Conservation (phyloP, 2,329 filamentous ascomycete genomes). For the Thelonectria olida region DNA sequence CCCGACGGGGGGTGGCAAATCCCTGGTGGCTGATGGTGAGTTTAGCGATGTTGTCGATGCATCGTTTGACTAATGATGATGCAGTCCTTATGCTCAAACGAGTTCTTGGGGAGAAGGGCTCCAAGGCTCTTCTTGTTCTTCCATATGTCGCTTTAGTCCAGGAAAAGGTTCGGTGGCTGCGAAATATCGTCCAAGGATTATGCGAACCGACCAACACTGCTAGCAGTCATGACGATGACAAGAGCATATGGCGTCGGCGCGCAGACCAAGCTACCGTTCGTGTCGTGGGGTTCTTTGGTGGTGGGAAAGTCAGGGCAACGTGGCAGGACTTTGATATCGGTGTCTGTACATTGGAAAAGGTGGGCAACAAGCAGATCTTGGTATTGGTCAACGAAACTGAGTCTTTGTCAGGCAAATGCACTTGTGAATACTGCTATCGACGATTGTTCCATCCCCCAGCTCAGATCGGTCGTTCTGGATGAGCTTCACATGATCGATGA, state of each 20-base stretch:
- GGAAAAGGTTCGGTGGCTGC: constrained; percentile 80
- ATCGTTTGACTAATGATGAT: constrained; percentile 23
- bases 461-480: constrained; percentile 76
- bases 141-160: constrained; percentile 84
- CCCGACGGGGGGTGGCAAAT: constrained; percentile 82
- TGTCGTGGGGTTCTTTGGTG: constrained; percentile 79
- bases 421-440: constrained; percentile 79
- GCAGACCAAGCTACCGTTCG: constrained; percentile 67
- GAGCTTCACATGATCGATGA: constrained; percentile 87
- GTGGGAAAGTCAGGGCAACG: constrained; percentile 70
- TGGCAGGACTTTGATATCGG: constrained; percentile 83
- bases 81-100: constrained; percentile 77
- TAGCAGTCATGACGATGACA: constrained; percentile 43
- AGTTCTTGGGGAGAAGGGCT: constrained; percentile 68
- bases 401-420: constrained; percentile 69
- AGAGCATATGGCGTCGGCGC: constrained; percentile 61
- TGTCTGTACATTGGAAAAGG: constrained; percentile 83
- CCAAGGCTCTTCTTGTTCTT: constrained; percentile 77
- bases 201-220: constrained; percentile 47
- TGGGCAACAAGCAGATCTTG: constrained; percentile 17
- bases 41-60: neutral
- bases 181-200: constrained; percentile 71
- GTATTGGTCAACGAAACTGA: neutral
- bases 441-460: constrained; percentile 70
- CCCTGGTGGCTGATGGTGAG: constrained; percentile 71